Evolutionary conservation across 768 basidiomycete species (phyloP), one percentile per base, ranked within the genome.

Genomic region (Botryobasidium botryosum): DNA sequence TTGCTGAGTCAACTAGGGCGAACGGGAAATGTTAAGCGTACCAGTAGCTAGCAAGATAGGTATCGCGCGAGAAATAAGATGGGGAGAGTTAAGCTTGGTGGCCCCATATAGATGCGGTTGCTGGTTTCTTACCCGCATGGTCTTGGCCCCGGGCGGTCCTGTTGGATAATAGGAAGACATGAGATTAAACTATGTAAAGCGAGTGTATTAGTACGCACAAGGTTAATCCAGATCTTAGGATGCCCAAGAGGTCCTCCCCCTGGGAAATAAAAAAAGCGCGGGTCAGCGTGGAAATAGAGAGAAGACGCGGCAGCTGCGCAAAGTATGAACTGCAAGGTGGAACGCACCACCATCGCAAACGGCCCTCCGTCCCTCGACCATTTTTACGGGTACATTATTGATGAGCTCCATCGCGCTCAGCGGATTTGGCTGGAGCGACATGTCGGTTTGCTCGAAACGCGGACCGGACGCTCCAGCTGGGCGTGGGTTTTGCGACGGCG

Each of bases 201-300:
- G 5, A 23, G 17, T 23, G 39, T 17, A n/a, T 23, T 28, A 33
- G 15, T 32, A 65, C 82, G 49, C 54, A 88, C 90, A 59, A 99
- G 61, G 66, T 97, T 97, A 61, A 99, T 88, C 57, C 74, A 97
- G 49, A 97, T 77, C 67, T 88, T 91, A 4, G 94, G 94, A 59
- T 99, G 94, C 20, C 94, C 94, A 24, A 99, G 71, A 35, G 94
- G 74, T 8, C 92, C 94, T 58, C 77, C 79, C 62, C 92, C 92
- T 97, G 4, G 21, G 13, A 18, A 3, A 18, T 41, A 15, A 38
- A 13, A 12, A 40, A 23, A 5, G 45, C 5, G 5, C 23, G n/a
- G 21, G 24, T 3, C 5, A 33, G n/a, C 35, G 13, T 27, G 10
- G 31, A 20, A 17, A 23, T 18, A 15, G 18, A 33, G 36, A 7